Conservation (phyloP, 1,139 yeast genomes). For the Magnusiomyces fungicola region DNA sequence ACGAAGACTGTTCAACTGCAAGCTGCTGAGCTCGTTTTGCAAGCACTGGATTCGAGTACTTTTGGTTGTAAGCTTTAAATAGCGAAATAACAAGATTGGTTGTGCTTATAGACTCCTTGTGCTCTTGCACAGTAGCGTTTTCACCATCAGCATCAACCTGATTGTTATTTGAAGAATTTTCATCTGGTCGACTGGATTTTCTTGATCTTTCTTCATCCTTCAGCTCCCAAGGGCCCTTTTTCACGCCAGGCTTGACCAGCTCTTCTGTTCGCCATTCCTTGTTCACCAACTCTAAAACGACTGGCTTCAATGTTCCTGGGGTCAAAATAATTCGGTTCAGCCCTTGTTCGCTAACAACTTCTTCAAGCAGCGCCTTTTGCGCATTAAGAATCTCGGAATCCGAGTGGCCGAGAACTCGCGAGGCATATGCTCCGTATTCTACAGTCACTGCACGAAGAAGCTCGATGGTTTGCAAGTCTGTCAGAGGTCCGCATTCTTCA, state of each 20-base stretch:
- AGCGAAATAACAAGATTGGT: not conserved
- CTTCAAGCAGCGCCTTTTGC: not conserved
- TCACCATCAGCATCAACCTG: no score
- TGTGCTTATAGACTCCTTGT: not conserved
- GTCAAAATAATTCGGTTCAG: not conserved
- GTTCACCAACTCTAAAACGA: not conserved
- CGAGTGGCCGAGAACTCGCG: not conserved
- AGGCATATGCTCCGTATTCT: not conserved
- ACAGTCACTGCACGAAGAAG: not conserved
- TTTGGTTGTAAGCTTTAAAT: not conserved
- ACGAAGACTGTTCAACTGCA: not conserved
- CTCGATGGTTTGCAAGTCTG: not conserved
- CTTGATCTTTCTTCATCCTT: not conserved
- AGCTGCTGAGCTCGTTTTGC: not conserved
- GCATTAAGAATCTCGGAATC: not conserved
- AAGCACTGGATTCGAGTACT: not conserved
- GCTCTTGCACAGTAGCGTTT: no score
- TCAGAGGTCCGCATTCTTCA: not conserved
- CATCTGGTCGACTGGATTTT: conserved; percentile 13
- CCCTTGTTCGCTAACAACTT: not conserved
- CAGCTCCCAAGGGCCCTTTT: not conserved
- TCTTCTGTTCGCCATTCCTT: not conserved
- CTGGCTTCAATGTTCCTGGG: not conserved
- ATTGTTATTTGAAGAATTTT: no score
- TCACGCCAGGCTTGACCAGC: not conserved